Evolutionary conservation across 129 eudicot species (phyloP).

Genomic region (Pulicaria dysenterica): DNA sequence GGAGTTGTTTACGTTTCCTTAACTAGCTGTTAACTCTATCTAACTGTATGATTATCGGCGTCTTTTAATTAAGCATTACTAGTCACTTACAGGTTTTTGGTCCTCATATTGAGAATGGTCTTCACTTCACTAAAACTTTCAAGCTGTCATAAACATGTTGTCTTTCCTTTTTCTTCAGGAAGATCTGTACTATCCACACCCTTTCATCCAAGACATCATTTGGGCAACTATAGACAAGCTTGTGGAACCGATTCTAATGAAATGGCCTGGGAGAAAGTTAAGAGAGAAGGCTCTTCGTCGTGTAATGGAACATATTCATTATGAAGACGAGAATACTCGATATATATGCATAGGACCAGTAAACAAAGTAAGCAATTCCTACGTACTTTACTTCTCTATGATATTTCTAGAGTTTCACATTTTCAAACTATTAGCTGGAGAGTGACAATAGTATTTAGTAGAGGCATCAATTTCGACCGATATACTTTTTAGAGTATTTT

Average conservation of each 20-base stretch:
- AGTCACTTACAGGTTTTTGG: no score
- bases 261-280: conserved; percentile 83
- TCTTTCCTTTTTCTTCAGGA: conserved; percentile 57
- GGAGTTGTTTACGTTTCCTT: no score
- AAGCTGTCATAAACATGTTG: not conserved
- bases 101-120: not conserved
- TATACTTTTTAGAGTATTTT: no score
- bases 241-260: conserved; percentile 78
- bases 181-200: conserved; percentile 96
- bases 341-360: conserved; percentile 93
- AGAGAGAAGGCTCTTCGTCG: conserved; percentile 76
- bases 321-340: conserved; percentile 90
- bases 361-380: conserved; percentile 57
- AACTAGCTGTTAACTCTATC: no score
- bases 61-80: no score
- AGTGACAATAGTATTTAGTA: no score
- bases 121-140: not conserved
- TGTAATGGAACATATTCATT: conserved; percentile 86
- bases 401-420: no score
- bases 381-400: not conserved
- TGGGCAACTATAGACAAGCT: conserved; percentile 79
- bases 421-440: no score
- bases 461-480: no score
- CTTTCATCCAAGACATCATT: conserved; percentile 77
- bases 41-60: no score